Conservation (phyloP, 2,329 filamentous ascomycete species). For the Cladosporium sp. region DNA sequence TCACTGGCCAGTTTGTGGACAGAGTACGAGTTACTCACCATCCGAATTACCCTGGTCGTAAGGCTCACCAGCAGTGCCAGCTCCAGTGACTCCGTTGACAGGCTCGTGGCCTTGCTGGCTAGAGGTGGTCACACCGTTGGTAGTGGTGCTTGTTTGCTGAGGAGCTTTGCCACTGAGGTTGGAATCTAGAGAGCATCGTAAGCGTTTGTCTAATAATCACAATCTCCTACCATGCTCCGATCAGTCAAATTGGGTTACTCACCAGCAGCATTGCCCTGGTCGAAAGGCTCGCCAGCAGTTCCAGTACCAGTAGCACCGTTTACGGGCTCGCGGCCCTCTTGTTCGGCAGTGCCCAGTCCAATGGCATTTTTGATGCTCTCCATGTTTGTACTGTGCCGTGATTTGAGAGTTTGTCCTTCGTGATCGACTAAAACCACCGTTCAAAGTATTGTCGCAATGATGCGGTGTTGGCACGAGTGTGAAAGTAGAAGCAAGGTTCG, state of each 20-base stretch:
- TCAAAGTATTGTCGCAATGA: not conserved
- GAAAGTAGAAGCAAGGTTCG: not conserved
- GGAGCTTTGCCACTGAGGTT: not conserved
- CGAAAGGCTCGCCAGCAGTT: slow-evolving; percentile 69
- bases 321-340: slow-evolving; percentile 63
- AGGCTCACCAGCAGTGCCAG: slow-evolving; percentile 68
- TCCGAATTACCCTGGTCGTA: slow-evolving; percentile 76
- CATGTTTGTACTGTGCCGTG: slow-evolving; percentile 46
- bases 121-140: not conserved
- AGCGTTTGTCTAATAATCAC: not conserved
- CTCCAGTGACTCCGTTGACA: slow-evolving; percentile 67
- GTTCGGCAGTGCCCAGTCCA: slow-evolving; percentile 11
- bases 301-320: slow-evolving; percentile 70
- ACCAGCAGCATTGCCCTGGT: slow-evolving; percentile 73
- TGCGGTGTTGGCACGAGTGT: not conserved
- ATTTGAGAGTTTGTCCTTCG: not conserved
- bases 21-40: slow-evolving; percentile 39
- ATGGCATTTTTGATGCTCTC: slow-evolving; percentile 59
- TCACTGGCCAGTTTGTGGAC: not conserved
- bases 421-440: not conserved
- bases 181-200: not conserved
- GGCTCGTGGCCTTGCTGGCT: slow-evolving; percentile 61
- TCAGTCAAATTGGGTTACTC: not conserved
- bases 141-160: not conserved
- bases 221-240: not conserved